Evolutionary conservation across 352 stramenopile genomes (phyloP).

Genomic region (Sclerospora graminicola): DNA sequence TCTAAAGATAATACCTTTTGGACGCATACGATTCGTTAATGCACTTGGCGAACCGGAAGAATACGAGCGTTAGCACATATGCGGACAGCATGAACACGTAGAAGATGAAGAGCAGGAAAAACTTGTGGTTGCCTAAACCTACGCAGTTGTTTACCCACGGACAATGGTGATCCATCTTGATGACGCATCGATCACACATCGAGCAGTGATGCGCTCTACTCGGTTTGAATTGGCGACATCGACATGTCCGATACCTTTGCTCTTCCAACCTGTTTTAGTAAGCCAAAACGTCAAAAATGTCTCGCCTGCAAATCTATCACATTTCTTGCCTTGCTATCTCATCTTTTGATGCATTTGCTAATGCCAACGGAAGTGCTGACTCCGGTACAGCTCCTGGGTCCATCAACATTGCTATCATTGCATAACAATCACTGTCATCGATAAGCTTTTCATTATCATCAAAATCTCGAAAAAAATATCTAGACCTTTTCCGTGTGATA

Average conservation of each 20-base stretch:
- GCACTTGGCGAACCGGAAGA: slow-evolving; percentile 82
- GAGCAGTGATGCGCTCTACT: slow-evolving; percentile 93
- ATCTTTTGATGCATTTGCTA: slow-evolving; percentile 66
- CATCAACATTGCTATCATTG: slow-evolving; percentile 89
- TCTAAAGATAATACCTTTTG: neutral
- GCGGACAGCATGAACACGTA: slow-evolving; percentile 91
- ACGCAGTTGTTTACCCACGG: slow-evolving; percentile 99
- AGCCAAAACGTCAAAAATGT: slow-evolving; percentile 1
- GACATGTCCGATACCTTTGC: slow-evolving; percentile 78
- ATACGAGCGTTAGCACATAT: slow-evolving; percentile 91
- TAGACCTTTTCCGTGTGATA: slow-evolving; percentile 90
- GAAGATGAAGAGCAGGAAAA: slow-evolving; percentile 86
- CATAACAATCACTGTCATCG: slow-evolving; percentile 2
- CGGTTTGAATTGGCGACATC: slow-evolving; percentile 96
- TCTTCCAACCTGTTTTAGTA: slow-evolving; percentile 48
- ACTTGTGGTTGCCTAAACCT: slow-evolving; percentile 98
- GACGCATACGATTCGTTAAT: slow-evolving; percentile 68
- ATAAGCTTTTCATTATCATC: neutral
- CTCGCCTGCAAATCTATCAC: neutral
- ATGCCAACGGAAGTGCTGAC: slow-evolving; percentile 82
- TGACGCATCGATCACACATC: slow-evolving; percentile 92
- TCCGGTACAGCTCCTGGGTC: slow-evolving; percentile 95
- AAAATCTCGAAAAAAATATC: neutral
- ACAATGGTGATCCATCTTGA: slow-evolving; percentile 99
- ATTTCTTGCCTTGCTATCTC: slow-evolving; percentile 47